Base-by-base conservation (phyloP, 106 monocot species). In the Acorus calamus region DNA sequence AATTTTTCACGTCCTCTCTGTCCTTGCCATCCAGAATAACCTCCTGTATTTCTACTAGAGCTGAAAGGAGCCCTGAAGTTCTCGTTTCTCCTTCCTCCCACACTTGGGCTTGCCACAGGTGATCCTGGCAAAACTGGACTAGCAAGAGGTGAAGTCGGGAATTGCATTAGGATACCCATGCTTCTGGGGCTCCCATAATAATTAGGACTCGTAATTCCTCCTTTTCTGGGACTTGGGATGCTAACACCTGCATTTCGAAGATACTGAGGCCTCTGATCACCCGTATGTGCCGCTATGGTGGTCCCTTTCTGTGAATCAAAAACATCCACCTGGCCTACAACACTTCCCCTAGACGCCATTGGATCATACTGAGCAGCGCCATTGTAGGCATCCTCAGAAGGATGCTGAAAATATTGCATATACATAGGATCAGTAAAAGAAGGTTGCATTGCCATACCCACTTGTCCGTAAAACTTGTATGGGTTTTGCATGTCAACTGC, bases 381-480 rank as follows among this genome's bases (percentile, higher is more conserved):
- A 53, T 62, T 14, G 80, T 82, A 85, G 14, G 74, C 50, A 76
- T 80, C 73, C 46, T 76, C 10, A 68, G 75, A 64, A 56, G 81
- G 78, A 9, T 90, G 84, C 14, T 84, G 83, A 68, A 85, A 85
- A 57, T 74, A 91, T 49, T 75, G 68, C 71, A 85, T 62, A 67
- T 77, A 89, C 1, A 83, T 44, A 60, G 84, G 76, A 59, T 90
- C 85, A 46, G 69, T 50, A 57, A 78, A 75, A 44, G 94, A 56
- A 62, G 76, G 84, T 49, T 77, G 84, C 54, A 73, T 64, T 64
- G 80, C 61, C 44, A 80, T 44, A 5, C 82, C 87, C 55, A 73
- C 58, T 50, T 87, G 89, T 11, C 86, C 89, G 66, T 87, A 90
- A 45, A 77, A 69, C 57, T 92, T 87, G 61, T 79, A 81, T 44